Evolutionary conservation across 1,139 yeast genomes (phyloP), one percentile per base, ranked within the genome.

Genomic region (Candida glucosophila): DNA sequence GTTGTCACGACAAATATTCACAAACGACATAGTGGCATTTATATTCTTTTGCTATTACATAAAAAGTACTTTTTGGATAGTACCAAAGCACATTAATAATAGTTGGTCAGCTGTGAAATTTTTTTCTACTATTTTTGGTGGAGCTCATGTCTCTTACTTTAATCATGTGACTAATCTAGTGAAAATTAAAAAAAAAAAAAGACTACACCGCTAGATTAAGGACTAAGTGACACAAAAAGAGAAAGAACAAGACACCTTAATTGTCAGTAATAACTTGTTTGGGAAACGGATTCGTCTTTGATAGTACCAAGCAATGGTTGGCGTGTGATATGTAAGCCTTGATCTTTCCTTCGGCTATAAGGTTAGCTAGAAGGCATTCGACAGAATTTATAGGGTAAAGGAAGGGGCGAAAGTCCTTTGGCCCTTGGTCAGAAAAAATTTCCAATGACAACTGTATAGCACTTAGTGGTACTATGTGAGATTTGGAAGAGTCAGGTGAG

Each of bases 1-100:
- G 67, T 90, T 90, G 51, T 86, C 96, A 68, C 99, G 86, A 59
- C 95, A 80, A 48, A 90, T 90, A 59, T 90, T 88, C 51, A 88
- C 81, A 47, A 77, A 67, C 34, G 95, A 81, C 96, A 85, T 85
- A 31, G 36, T 54, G 49, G 22, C 11, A n/a, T n/a, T n/a, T n/a
- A n/a, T n/a, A n/a, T n/a, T n/a, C n/a, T n/a, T n/a, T n/a, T n/a
- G n/a, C n/a, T n/a, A n/a, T n/a, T n/a, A n/a, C n/a, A n/a, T n/a
- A n/a, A n/a, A n/a, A n/a, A n/a, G n/a, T n/a, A n/a, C n/a, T n/a
- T n/a, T n/a, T n/a, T n/a, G n/a, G n/a, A n/a, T n/a, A n/a, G n/a
- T n/a, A n/a, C n/a, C n/a, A n/a, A n/a, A n/a, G n/a, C n/a, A n/a
- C n/a, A n/a, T n/a, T n/a, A n/a, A n/a, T n/a, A n/a, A n/a, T n/a